Base-by-base conservation (phyloP, 1,139 yeast genomes). In the Blastobotrys buckinghamii region DNA sequence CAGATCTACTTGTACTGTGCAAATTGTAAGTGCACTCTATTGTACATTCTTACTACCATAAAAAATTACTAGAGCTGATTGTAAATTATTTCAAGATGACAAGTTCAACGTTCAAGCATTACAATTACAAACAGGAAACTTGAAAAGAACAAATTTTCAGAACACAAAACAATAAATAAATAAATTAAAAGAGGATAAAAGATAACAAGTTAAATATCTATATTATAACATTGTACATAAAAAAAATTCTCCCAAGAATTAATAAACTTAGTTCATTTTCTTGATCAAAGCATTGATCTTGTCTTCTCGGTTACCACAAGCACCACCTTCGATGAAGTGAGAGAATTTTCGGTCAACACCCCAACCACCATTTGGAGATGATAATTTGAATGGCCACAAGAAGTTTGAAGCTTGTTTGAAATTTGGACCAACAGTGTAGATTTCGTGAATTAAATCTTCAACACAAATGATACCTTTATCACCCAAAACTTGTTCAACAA, bases 371-470 rank as follows among this genome's bases (percentile, higher is more conserved):
- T 82, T 82, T 74, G 98, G 98, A 84, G 88, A 89, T 69, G 97
- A 89, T 73, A 92, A 85, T 83, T 90, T 86, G 96, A 92, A 92
- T 78, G 98, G 98, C 97, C 97, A 92, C 78, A 92, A 81, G 82
- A 92, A 92, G 97, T 92, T 92, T 89, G 88, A 86, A 68, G 89
- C 98, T 81, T 92, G 97, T 83, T 92, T 92, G 90, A 92, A 92
- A 92, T 89, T 88, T 74, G 97, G 97, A 73, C 97, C 97, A 73
- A 90, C 97, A 61, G 97, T 85, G 86, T 80, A 84, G 70, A 92
- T 87, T 81, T 92, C 98, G 85, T 92, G 98, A 76, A 92, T 87
- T 78, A 92, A 82, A 75, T 92, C 98, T 78, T 92, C 98, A 65
- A 92, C 74, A 65, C 96, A 90, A 73, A 82, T 81, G 74, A 92